Evolutionary conservation across 192 early-diverging fungal species (phyloP), one percentile per base, ranked within the genome.

Genomic region (Podila epigama): DNA sequence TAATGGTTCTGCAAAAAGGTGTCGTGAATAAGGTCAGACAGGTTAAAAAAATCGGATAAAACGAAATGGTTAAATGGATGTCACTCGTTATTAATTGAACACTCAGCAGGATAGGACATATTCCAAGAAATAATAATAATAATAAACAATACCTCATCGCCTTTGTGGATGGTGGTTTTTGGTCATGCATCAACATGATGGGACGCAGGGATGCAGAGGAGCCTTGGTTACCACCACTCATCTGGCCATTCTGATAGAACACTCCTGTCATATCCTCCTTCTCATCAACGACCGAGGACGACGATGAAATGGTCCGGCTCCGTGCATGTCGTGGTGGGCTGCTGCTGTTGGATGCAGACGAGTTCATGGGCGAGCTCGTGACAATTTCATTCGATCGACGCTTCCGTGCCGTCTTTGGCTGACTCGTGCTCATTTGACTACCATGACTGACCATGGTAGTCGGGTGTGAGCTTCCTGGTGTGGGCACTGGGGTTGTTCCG

Each of bases 1-100:
- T 82, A 16, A 69, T 69, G 20, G 83, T 80, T 58, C 72, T 81
- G 28, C 64, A 41, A 15, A 62, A 48, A n/a, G n/a, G n/a, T n/a
- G n/a, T n/a, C n/a, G n/a, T n/a, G n/a, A n/a, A n/a, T n/a, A n/a
- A n/a, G n/a, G n/a, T n/a, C n/a, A 29, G 29, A 5, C 48, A 11
- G 1, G 13, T 12, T 36, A 6, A 29, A 20, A 34, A 51, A n/a
- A 6, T 22, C 29, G n/a, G 27, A 34, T n/a, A 52, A 40, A 58
- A 58, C 29, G 20, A 60, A 37, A 39, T 63, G n/a, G 29, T 18
- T 12, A 15, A 29, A 35, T n/a, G 66, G 40, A 4, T 58, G 54
- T 55, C 27, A n/a, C n/a, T n/a, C n/a, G n/a, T n/a, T n/a, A n/a
- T n/a, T n/a, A n/a, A n/a, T n/a, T n/a, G n/a, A n/a, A n/a, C n/a